phyloP scores from a whole-genome alignment of 345 rosid genomes.

The Stellera chamaejasme region DNA sequence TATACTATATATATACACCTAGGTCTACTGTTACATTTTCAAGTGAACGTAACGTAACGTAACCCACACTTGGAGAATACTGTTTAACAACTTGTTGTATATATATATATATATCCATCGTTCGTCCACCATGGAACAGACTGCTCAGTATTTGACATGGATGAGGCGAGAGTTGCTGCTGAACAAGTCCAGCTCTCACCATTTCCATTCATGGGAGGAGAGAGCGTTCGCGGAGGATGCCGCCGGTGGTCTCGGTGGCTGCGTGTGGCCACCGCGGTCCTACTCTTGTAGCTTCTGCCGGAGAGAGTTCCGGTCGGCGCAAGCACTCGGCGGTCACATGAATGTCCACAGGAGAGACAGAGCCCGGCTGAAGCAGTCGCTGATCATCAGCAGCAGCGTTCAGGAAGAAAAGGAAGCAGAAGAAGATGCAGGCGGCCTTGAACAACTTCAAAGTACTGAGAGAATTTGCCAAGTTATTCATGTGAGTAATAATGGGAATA shows the following conservation, averaged over 20 bases:
- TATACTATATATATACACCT: slow-evolving; percentile 1
- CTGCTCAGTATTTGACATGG: slow-evolving; percentile 35
- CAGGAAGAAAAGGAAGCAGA: slow-evolving; percentile 1
- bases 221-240: slow-evolving; percentile 53
- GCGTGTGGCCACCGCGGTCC: slow-evolving; percentile 62
- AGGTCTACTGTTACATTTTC: neutral
- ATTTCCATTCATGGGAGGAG: slow-evolving; percentile 45
- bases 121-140: slow-evolving; percentile 25
- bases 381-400: neutral
- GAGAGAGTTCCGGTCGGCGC: slow-evolving; percentile 68
- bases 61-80: neutral
- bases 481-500: neutral
- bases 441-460: slow-evolving; percentile 6
- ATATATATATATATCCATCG: neutral
- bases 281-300: slow-evolving; percentile 56
- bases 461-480: slow-evolving; percentile 1
- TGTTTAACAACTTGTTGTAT: neutral
- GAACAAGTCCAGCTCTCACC: neutral
- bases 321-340: slow-evolving; percentile 82
- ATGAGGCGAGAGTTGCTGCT: slow-evolving; percentile 18
- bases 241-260: slow-evolving; percentile 34
- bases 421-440: slow-evolving; percentile 1
- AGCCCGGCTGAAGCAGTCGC: slow-evolving; percentile 52
- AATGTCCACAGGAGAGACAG: slow-evolving; percentile 67
- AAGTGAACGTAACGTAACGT: neutral